Percentiles rank a stretch among this genome's conserved stretches.
Conservation (phyloP, 805 yeast genomes). For the Kodamaea kaohsiungensis region DNA sequence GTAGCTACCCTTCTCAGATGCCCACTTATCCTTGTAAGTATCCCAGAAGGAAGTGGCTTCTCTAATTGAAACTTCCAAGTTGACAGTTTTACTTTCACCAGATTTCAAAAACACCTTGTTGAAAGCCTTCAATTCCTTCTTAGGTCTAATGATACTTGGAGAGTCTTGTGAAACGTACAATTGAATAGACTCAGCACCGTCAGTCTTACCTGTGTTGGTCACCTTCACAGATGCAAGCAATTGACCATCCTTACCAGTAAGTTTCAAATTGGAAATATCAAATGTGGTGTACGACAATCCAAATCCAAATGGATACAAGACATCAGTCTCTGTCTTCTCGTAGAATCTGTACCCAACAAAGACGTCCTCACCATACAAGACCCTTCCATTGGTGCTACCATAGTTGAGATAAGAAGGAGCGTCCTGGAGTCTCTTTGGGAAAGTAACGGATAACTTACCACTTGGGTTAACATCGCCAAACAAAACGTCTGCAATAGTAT, state of each 20-base stretch:
- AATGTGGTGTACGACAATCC: constrained; percentile 64
- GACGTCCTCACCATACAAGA: constrained; percentile 64
- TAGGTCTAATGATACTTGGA: constrained; percentile 49
- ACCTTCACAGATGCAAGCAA: constrained; percentile 39
- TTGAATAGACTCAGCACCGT: constrained; percentile 59
- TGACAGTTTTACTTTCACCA: constrained; percentile 42
- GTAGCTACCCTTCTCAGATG: constrained; percentile 52
- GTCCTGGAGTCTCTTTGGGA: constrained; percentile 53
- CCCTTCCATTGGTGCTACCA: constrained; percentile 52
- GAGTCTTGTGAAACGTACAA: constrained; percentile 45
- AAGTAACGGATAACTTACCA: constrained; percentile 58
- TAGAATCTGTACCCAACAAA: constrained; percentile 64
- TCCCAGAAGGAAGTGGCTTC: constrained; percentile 59
- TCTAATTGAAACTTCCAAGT: constrained; percentile 40
- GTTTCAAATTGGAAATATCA: constrained; percentile 35
- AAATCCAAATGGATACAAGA: constrained; percentile 60
- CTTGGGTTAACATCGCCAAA: constrained; percentile 62
- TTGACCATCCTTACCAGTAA: constrained; percentile 26
- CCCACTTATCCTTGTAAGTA: constrained; percentile 50
- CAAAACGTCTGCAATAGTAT: constrained; percentile 58
- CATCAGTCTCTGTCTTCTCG: constrained; percentile 50
- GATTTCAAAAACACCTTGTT: constrained; percentile 48
- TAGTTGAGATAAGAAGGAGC: constrained; percentile 58
- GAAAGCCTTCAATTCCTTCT: constrained; percentile 62
- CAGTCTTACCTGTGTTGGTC: constrained; percentile 47